Conservation (phyloP, 495 filamentous ascomycete genomes). For the Amniculicola lignicola region DNA sequence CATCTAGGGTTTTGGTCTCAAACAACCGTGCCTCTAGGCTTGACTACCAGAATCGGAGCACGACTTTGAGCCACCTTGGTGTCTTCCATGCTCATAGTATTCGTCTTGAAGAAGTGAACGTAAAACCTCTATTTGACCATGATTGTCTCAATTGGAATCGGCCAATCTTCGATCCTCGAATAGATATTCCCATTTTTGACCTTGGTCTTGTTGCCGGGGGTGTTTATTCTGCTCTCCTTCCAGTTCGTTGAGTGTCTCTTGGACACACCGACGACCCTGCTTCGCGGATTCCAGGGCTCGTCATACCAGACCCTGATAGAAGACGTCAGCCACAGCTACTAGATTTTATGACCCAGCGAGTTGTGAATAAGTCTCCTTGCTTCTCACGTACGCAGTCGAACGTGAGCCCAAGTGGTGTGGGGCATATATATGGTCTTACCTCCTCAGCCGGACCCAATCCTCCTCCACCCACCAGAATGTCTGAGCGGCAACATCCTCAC, state of each 20-base stretch:
- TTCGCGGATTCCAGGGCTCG: neutral
- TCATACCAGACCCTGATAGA: neutral
- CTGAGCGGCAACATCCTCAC: neutral
- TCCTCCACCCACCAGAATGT: neutral
- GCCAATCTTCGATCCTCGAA: constrained; percentile 10
- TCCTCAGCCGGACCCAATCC: too few relatives aligned
- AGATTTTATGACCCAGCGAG: neutral
- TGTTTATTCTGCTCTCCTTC: neutral
- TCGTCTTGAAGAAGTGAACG: neutral
- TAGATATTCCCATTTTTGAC: neutral
- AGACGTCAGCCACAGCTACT: neutral
- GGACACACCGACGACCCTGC: neutral
- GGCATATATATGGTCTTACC: too few relatives aligned
- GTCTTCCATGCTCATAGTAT: neutral
- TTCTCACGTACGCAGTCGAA: too few relatives aligned
- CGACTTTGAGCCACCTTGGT: neutral
- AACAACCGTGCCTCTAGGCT: neutral
- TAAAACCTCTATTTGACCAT: neutral
- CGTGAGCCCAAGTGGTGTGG: too few relatives aligned
- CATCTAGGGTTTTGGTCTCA: neutral
- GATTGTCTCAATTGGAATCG: constrained; percentile 12
- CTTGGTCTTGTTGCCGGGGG: constrained; percentile 1
- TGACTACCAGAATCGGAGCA: too few relatives aligned
- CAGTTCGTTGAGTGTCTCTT: neutral
- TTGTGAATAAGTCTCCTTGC: too few relatives aligned